phyloP scores from a whole-genome alignment of 257 asterid genomes.

The Penstemon newberryi region DNA sequence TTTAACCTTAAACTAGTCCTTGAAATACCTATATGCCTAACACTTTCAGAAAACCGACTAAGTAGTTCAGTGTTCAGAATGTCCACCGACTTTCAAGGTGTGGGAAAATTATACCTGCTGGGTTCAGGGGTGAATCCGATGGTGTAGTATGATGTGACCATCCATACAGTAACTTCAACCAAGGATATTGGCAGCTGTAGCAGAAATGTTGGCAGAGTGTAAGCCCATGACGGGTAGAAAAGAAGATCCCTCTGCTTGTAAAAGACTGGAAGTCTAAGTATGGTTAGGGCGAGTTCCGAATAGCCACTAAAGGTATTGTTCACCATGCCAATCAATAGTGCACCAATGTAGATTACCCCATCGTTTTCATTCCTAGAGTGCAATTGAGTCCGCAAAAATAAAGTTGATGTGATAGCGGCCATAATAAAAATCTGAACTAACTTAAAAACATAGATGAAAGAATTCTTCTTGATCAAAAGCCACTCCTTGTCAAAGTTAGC shows the following conservation, averaged over 20 bases:
- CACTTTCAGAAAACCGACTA: too few relatives aligned
- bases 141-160: slow-evolving; percentile 52
- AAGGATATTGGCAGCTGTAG: slow-evolving; percentile 53
- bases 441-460: slow-evolving; percentile 67
- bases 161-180: slow-evolving; percentile 60
- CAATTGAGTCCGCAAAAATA: slow-evolving; percentile 52
- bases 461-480: slow-evolving; percentile 64
- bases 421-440: slow-evolving; percentile 57
- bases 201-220: slow-evolving; percentile 51
- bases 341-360: slow-evolving; percentile 57
- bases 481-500: slow-evolving; percentile 72
- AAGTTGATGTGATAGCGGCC: slow-evolving; percentile 53
- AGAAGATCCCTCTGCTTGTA: slow-evolving; percentile 64
- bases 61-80: too few relatives aligned
- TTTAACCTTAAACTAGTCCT: too few relatives aligned
- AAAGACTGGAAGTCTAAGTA: slow-evolving; percentile 63
- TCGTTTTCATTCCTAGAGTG: slow-evolving; percentile 46
- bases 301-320: slow-evolving; percentile 58
- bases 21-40: too few relatives aligned
- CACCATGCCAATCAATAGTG: slow-evolving; percentile 47
- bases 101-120: slow-evolving; percentile 35
- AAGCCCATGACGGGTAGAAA: slow-evolving; percentile 70
- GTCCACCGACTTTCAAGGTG: too few relatives aligned
- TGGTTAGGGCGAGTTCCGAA: slow-evolving; percentile 53
- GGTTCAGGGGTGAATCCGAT: slow-evolving; percentile 74